Base-by-base conservation (phyloP, 225 moss, liverwort and hornwort genomes). In the Bryum argenteum region DNA sequence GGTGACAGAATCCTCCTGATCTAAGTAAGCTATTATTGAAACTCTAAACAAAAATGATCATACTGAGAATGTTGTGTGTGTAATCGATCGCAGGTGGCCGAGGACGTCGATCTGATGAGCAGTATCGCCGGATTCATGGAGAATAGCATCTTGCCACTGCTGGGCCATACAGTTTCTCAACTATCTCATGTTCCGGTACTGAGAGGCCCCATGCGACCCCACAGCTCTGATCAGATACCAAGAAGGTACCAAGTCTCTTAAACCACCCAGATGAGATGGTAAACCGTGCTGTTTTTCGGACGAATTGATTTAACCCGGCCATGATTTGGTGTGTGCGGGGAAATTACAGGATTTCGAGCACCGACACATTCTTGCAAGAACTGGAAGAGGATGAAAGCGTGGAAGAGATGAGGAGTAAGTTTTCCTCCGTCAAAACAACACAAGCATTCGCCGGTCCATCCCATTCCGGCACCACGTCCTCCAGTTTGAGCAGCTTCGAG, bases 401-500 rank as follows among this genome's bases (percentile, higher is more conserved):
- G 61, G 72, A 52, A 14, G 75, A 18, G 12, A 11, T 62, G 2
- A 65, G 39, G 38, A 1, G 69, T 1, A 15, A 6, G 6, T 17
- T 1, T 5, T 28, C 66, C 40, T 9, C 45, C 33, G 7, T 33
- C 33, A 33, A 33, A 33, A 33, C 33, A 33, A 4, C 5, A 33
- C 3, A 33, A 6, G 33, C 5, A 33, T 33, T 33, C 3, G 5
- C 33, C 33, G 60, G 65, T 50, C 74, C 71, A 19, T 70, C 81
- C 12, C 72, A 38, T 0, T 85, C 81, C 16, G 74, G 54, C 62
- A 84, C 79, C 37, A 76, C 81, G 45, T 84, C 87, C 18, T 79
- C 87, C 71, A 88, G 87, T 51, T 9, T 82, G 55, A 84, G 75
- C 71, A 74, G 79, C 69, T 74, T 72, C 45, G 87, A 84, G 57